phyloP scores from a whole-genome alignment of 2,329 filamentous ascomycete genomes.

The Cryphonectria naterciae region DNA sequence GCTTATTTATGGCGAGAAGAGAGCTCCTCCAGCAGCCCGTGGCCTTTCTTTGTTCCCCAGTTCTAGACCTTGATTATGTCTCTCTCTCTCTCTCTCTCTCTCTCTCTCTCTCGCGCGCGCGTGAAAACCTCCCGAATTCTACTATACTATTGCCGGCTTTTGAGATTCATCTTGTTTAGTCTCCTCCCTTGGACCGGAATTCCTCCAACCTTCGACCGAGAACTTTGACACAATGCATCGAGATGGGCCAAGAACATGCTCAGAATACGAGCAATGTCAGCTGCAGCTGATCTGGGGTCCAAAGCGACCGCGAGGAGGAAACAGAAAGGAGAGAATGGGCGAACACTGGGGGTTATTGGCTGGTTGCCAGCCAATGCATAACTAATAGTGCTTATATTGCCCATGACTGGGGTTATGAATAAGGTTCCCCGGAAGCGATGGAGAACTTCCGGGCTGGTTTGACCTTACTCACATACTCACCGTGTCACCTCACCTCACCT shows the following conservation, averaged over 20 bases:
- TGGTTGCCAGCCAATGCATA: neutral
- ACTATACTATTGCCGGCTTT: neutral
- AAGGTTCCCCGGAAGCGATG: neutral
- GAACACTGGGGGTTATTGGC: neutral
- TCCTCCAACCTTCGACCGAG: neutral
- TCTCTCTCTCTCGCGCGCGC: neutral
- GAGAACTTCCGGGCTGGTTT: neutral
- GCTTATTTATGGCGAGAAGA: neutral
- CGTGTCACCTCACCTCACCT: no score
- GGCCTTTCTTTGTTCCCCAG: neutral
- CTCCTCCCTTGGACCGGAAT: neutral
- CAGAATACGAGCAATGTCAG: slow-evolving; percentile 1
- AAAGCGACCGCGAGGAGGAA: neutral
- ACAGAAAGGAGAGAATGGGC: no score
- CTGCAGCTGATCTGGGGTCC: slow-evolving; percentile 10
- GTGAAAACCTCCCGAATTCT: neutral
- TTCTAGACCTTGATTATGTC: neutral
- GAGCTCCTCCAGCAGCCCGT: neutral
- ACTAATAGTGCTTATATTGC: neutral
- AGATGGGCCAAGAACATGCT: neutral
- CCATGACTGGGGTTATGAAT: neutral
- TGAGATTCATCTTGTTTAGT: neutral
- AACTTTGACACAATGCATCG: neutral
- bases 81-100: neutral
- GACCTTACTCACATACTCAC: neutral